phyloP scores from a whole-genome alignment of 352 stramenopile genomes.

The Pythium vanterpoolii region DNA sequence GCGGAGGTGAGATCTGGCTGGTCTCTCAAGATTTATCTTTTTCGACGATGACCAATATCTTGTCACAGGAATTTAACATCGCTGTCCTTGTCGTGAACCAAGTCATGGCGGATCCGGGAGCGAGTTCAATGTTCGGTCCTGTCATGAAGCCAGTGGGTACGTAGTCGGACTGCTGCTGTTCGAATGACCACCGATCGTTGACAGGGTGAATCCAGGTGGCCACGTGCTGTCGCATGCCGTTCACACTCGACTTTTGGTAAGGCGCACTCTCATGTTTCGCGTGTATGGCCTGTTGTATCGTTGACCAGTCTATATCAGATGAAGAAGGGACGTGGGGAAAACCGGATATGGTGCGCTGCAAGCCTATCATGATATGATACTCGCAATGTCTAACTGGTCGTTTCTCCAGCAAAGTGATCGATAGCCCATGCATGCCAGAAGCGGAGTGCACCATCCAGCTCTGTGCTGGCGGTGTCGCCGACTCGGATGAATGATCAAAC shows the following conservation, averaged over 20 bases:
- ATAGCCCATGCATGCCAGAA: conserved; percentile 85
- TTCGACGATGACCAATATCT: background rate
- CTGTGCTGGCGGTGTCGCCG: conserved; percentile 53
- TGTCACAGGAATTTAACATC: conserved; percentile 90
- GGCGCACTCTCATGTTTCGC: background rate
- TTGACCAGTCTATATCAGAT: conserved; percentile 37
- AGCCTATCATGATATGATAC: background rate
- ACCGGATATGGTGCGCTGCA: conserved; percentile 72
- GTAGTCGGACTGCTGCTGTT: background rate
- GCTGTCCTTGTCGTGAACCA: conserved; percentile 92
- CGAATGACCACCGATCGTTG: background rate
- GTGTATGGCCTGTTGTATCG: background rate
- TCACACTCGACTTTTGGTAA: conserved; percentile 93
- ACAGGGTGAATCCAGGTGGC: conserved; percentile 30
- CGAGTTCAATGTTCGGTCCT: conserved; percentile 78
- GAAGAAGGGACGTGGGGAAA: conserved; percentile 91
- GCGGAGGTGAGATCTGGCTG: conserved; percentile 38
- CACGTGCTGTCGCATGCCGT: conserved; percentile 97
- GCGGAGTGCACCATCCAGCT: conserved; percentile 80
- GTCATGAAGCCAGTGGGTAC: conserved; percentile 82
- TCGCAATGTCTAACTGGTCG: conserved; percentile 1
- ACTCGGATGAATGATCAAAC: conserved; percentile 49
- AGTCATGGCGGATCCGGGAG: conserved; percentile 87
- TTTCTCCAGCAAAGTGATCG: conserved; percentile 83
- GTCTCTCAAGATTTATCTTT: background rate